Evolutionary conservation across 768 basidiomycete genomes (phyloP), one percentile per base, ranked within the genome.

Genomic region (Mycena pura): DNA sequence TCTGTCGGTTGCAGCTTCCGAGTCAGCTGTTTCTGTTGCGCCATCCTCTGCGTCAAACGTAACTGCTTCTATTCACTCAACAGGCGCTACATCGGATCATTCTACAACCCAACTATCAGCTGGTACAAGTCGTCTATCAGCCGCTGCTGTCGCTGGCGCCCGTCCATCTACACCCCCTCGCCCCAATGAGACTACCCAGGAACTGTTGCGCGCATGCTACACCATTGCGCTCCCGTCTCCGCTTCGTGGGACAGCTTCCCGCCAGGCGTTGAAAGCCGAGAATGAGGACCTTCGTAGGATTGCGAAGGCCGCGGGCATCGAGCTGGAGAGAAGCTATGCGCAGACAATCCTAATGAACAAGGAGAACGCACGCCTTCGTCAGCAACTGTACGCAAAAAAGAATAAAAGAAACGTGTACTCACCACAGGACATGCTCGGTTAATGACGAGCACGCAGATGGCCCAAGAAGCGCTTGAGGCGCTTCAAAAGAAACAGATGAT

Each of bases 321-420:
- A 47, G 44, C 53, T 55, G 22, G 53, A 55, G 28, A 45, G 27
- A n/a, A 55, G 21, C 17, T 28, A 55, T 22, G 41, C 40, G 14
- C 52, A 54, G 9, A 54, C 24, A 15, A 3, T 17, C 3, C 19
- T 54, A 15, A 54, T 54, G 52, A 27, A 54, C 13, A 5, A 24
- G 28, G 52, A 54, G 15, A 44, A 44, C 21, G 22, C 29, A 9
- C 29, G 41, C 10, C 40, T 54, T 13, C 52, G 52, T 21, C 14
- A 9, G 19, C 41, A 54, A 15, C 5, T 53, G 14, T 0, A 19
- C 6, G 51, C 51, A 8, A 41, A 43, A 8, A 53, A 53, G 19
- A 49, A 49, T 24, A 49, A 49, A 21, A 15, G 31, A 49, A 49
- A 22, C 48, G 32, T 22, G 21, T 34, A 24, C 14, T 11, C 48